Evolutionary conservation across 2,329 filamentous ascomycete genomes (phyloP).

Genomic region (Diaporthe aspalathi): DNA sequence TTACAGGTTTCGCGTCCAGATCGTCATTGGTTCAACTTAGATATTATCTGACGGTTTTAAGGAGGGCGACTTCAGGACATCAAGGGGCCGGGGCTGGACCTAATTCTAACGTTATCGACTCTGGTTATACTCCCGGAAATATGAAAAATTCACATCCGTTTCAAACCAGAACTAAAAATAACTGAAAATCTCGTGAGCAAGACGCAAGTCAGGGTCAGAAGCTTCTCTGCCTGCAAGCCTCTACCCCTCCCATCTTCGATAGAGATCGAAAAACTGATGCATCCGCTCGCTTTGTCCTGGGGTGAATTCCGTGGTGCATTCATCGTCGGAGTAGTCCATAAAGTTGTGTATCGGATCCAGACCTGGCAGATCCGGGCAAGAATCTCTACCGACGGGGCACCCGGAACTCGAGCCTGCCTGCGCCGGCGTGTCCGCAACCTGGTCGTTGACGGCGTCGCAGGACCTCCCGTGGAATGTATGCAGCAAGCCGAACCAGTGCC

Average conservation of each 20-base stretch:
- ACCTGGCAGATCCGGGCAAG: conserved; percentile 14
- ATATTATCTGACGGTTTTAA: not conserved
- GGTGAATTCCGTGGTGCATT: conserved; percentile 22
- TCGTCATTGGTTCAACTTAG: not conserved
- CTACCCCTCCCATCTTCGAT: not conserved
- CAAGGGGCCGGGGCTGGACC: not conserved
- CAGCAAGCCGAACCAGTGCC: conserved; percentile 58
- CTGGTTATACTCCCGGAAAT: no score
- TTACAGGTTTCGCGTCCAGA: not conserved
- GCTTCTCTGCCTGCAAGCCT: no score
- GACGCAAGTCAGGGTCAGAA: not conserved
- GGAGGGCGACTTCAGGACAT: not conserved
- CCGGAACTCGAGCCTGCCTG: not conserved
- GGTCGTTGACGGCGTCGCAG: conserved; percentile 53
- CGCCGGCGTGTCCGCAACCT: conserved; percentile 54
- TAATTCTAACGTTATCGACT: no score
- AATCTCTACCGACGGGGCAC: conserved; percentile 18
- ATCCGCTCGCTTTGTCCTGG: conserved; percentile 25
- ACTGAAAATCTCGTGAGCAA: not conserved
- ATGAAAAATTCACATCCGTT: no score
- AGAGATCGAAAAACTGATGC: conserved; percentile 3
- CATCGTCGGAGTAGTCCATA: conserved; percentile 30
- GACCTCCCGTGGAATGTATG: conserved; percentile 55
- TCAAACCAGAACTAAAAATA: not conserved
- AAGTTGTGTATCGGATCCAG: conserved; percentile 32